Conservation (phyloP, 495 filamentous ascomycete species). For the Letharia lupina region DNA sequence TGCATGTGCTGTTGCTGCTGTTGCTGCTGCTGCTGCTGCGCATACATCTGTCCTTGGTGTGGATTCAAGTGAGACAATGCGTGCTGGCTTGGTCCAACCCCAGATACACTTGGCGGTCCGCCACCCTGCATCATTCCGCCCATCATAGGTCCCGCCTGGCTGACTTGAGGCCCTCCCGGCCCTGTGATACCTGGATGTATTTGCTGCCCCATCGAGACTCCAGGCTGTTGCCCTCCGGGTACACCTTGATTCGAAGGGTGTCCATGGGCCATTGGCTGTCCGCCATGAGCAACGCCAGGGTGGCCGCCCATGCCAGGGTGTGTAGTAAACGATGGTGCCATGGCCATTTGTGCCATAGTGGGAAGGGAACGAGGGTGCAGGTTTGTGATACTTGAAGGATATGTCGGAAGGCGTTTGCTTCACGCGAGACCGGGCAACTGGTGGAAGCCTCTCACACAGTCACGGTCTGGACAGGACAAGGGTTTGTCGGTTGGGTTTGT, state of each 20-base stretch:
- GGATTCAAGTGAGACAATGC: slow-evolving; percentile 74
- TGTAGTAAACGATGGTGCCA: slow-evolving; percentile 61
- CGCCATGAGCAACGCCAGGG: slow-evolving; percentile 57
- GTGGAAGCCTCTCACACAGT: neutral
- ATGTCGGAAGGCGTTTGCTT: slow-evolving; percentile 17
- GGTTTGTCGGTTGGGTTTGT: neutral
- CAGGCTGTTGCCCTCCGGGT: slow-evolving; percentile 45
- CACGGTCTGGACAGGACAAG: neutral
- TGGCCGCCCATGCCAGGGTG: slow-evolving; percentile 66
- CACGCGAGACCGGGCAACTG: neutral
- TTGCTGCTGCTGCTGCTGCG: slow-evolving; percentile 38
- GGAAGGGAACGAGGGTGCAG: slow-evolving; percentile 21
- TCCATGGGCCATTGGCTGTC: slow-evolving; percentile 62
- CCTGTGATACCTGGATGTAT: slow-evolving; percentile 80
- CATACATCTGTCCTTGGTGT: slow-evolving; percentile 50
- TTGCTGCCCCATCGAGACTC: slow-evolving; percentile 59
- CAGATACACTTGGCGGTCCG: slow-evolving; percentile 38
- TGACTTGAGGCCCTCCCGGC: slow-evolving; percentile 69
- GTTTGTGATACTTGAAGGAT: slow-evolving; percentile 29
- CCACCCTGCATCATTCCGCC: slow-evolving; percentile 69
- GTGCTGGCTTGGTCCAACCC: slow-evolving; percentile 62
- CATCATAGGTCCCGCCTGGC: slow-evolving; percentile 70
- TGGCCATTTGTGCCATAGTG: slow-evolving; percentile 54
- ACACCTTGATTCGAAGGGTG: slow-evolving; percentile 64
- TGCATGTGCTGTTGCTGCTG: slow-evolving; percentile 39